phyloP scores from a whole-genome alignment of 306 rosid species.

The Malus domestica region DNA sequence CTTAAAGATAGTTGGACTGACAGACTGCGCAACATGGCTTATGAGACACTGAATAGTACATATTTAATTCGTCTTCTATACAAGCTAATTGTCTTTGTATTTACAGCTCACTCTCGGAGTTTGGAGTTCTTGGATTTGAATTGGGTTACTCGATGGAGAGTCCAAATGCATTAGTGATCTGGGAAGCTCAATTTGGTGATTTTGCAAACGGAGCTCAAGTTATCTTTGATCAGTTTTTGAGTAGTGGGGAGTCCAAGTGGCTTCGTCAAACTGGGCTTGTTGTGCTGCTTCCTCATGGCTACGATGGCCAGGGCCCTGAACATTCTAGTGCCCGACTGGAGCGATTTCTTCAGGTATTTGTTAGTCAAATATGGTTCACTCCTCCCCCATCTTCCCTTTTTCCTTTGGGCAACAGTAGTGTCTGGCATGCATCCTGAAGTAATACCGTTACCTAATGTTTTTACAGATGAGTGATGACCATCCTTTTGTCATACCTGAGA shows the following conservation, averaged over 20 bases:
- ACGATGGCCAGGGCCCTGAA: conserved; percentile 98
- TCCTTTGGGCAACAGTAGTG: not conserved
- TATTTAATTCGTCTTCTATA: conserved; percentile 7
- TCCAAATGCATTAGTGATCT: conserved; percentile 84
- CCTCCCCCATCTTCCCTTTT: not conserved
- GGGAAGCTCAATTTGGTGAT: conserved; percentile 99
- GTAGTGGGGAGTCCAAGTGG: conserved; percentile 96
- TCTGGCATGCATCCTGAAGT: not conserved
- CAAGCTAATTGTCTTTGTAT: conserved; percentile 14
- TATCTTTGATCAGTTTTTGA: conserved; percentile 87
- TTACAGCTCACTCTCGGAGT: conserved; percentile 88
- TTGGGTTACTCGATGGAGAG: conserved; percentile 98
- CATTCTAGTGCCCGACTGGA: conserved; percentile 91
- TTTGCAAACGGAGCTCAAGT: conserved; percentile 97
- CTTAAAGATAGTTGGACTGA: not conserved
- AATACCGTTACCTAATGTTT: conserved; percentile 13
- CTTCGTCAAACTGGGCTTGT: conserved; percentile 95
- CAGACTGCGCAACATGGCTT: not conserved
- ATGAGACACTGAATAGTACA: not conserved
- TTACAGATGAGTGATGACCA: conserved; percentile 98
- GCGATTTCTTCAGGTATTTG: conserved; percentile 82
- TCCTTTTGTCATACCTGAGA: conserved; percentile 86
- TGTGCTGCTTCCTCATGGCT: conserved; percentile 92
- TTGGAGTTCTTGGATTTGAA: conserved; percentile 97
- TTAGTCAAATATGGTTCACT: not conserved